phyloP scores from a whole-genome alignment of 2,329 filamentous ascomycete species.

The Aciculosporium take region DNA sequence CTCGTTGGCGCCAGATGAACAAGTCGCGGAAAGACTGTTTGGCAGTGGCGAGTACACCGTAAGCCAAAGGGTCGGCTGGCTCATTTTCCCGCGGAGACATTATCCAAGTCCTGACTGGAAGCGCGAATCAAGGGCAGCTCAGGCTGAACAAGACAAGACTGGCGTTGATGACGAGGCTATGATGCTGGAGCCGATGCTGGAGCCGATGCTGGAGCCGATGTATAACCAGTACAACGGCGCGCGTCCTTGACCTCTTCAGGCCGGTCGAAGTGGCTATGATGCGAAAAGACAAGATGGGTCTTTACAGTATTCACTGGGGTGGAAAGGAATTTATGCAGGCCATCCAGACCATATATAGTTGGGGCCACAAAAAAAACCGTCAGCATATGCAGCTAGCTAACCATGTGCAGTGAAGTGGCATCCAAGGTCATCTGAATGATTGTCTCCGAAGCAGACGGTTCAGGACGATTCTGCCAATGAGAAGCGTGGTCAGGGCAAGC shows the following conservation, averaged over 20 bases:
- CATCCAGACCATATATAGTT: neutral
- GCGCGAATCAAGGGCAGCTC: neutral
- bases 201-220: too few relatives aligned
- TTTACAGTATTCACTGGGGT: neutral
- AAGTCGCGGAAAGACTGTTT: constrained; percentile 51
- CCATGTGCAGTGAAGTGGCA: neutral
- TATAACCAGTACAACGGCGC: neutral
- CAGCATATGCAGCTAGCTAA: neutral
- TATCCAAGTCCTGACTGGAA: neutral
- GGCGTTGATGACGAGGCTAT: neutral
- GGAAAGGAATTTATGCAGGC: neutral
- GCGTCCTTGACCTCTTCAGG: neutral
- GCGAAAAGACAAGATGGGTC: neutral
- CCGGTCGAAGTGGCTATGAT: too few relatives aligned
- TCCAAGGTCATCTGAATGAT: neutral
- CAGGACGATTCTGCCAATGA: neutral
- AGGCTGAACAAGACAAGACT: neutral
- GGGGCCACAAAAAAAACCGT: neutral
- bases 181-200: too few relatives aligned
- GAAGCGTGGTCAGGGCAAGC: neutral
- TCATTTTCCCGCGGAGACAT: constrained; percentile 18
- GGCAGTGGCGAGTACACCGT: constrained; percentile 48
- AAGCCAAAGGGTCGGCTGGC: constrained; percentile 52
- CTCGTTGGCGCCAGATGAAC: constrained; percentile 61
- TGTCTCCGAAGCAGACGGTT: neutral